phyloP scores from a whole-genome alignment of 2,329 filamentous ascomycete species.

The Hortaea sp. region DNA sequence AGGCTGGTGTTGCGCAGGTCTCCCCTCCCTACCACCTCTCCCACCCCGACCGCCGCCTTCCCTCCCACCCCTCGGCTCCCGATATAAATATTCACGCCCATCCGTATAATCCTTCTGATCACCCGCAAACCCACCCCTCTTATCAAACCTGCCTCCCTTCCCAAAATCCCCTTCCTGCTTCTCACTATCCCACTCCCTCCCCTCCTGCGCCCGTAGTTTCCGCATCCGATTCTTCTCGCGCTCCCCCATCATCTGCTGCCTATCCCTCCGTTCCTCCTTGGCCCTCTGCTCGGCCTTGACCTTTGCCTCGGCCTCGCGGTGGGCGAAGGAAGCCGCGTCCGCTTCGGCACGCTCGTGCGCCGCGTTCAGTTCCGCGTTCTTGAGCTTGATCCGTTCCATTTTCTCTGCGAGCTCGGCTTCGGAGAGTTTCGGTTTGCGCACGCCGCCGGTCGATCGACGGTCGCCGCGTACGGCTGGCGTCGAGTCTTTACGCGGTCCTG shows the following conservation, averaged over 20 bases:
- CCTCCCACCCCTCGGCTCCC: constrained; percentile 23
- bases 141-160: constrained; percentile 17
- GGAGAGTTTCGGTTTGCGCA: constrained; percentile 27
- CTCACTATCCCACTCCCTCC: constrained; percentile 53
- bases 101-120: constrained; percentile 23
- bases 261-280: constrained; percentile 41
- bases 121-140: constrained; percentile 17
- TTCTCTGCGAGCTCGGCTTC: constrained; percentile 27
- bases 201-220: constrained; percentile 48
- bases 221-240: constrained; percentile 50
- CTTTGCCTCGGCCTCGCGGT: constrained; percentile 51
- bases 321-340: constrained; percentile 54
- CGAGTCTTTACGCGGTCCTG: constrained; percentile 12
- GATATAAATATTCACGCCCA: constrained; percentile 25
- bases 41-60: constrained; percentile 17
- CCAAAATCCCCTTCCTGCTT: constrained; percentile 46
- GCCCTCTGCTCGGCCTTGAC: constrained; percentile 37
- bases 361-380: constrained; percentile 49
- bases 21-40: constrained; percentile 11
- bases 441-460: constrained; percentile 26
- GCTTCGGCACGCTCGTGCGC: constrained; percentile 57
- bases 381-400: constrained; percentile 44
- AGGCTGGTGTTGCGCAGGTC: constrained; percentile 6
- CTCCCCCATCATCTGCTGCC: constrained; percentile 52
- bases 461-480: constrained; percentile 24